Evolutionary conservation across 192 early-diverging fungal genomes (phyloP).

Genomic region (Entomortierella beljakovae): DNA sequence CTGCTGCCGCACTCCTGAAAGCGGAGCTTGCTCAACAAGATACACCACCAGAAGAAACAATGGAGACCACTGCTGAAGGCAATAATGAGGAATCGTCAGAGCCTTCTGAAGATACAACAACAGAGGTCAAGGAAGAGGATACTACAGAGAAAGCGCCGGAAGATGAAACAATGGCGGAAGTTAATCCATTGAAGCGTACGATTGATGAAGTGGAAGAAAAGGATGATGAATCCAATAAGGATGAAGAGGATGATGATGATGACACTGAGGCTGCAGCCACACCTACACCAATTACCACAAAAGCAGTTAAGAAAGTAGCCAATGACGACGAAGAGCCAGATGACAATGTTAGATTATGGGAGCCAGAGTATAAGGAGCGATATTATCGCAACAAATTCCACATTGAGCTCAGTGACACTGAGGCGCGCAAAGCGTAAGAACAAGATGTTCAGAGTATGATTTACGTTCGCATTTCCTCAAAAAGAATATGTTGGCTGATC

Average conservation of each 20-base stretch:
- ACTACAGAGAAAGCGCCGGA: not conserved
- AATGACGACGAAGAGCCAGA: slow-evolving; percentile 67
- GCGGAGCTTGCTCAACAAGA: slow-evolving; percentile 61
- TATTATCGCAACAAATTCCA: slow-evolving; percentile 80
- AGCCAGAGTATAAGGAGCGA: slow-evolving; percentile 78
- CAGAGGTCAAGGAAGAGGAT: not conserved
- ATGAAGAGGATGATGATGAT: slow-evolving; percentile 53
- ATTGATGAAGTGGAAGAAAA: slow-evolving; percentile 54
- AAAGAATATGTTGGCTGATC: no score
- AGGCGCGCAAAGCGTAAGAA: slow-evolving; percentile 67
- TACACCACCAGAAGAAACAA: slow-evolving; percentile 4
- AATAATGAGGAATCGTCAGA: slow-evolving; percentile 49
- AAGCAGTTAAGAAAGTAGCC: slow-evolving; percentile 52
- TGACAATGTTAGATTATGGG: slow-evolving; percentile 77
- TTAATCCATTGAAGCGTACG: slow-evolving; percentile 36
- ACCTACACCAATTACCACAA: slow-evolving; percentile 48
- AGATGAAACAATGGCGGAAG: slow-evolving; percentile 18
- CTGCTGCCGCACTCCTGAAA: slow-evolving; percentile 73
- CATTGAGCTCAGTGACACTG: slow-evolving; percentile 67
- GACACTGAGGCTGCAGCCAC: slow-evolving; percentile 54
- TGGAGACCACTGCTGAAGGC: slow-evolving; percentile 55
- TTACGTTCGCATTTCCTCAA: no score
- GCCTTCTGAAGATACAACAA: not conserved
- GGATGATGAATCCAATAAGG: slow-evolving; percentile 30
- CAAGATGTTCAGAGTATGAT: not conserved